A percentile compares a stretch with the other conserved stretches of the same genome.
phyloP scores from a whole-genome alignment of 2,329 filamentous ascomycete species.

The Sporothrix sp. region DNA sequence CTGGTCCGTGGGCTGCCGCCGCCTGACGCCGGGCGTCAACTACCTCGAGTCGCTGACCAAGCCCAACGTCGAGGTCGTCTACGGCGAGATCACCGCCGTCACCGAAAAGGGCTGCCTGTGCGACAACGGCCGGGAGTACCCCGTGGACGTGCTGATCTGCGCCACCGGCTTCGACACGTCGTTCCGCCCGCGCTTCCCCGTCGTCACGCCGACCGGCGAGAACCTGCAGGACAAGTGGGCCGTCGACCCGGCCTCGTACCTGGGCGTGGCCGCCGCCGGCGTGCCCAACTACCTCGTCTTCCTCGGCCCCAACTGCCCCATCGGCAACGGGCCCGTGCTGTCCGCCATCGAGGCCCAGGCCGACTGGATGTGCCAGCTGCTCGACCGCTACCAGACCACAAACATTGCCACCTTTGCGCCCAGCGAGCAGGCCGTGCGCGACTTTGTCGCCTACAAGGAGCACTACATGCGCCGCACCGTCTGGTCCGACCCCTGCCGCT shows the following conservation, averaged over 20 bases:
- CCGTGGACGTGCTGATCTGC: slow-evolving; percentile 25
- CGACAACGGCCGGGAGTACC: slow-evolving; percentile 23
- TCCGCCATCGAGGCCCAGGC: slow-evolving; percentile 18
- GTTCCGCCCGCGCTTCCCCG: slow-evolving; percentile 27
- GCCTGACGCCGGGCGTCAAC: slow-evolving; percentile 33
- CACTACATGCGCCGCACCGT: slow-evolving; percentile 25
- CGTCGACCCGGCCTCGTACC: slow-evolving; percentile 28
- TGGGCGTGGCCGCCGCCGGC: slow-evolving; percentile 25
- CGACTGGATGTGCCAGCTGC: slow-evolving; percentile 38
- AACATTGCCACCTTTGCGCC: slow-evolving; percentile 30
- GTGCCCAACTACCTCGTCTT: slow-evolving; percentile 23
- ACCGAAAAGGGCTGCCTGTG: slow-evolving; percentile 24
- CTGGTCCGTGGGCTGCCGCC: slow-evolving; percentile 35
- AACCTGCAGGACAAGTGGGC: slow-evolving; percentile 20
- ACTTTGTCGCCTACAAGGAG: slow-evolving; percentile 23
- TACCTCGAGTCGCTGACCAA: slow-evolving; percentile 34
- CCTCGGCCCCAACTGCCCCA: slow-evolving; percentile 18
- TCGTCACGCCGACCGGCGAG: slow-evolving; percentile 13
- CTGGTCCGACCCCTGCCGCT: slow-evolving; percentile 24
- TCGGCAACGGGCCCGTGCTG: slow-evolving; percentile 17
- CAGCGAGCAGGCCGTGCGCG: slow-evolving; percentile 18
- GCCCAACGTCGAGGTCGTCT: slow-evolving; percentile 36
- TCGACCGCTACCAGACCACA: slow-evolving; percentile 41
- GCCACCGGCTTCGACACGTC: slow-evolving; percentile 31
- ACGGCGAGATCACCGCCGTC: slow-evolving; percentile 25